Conservation (phyloP, 176 grass and related monocot species). For the Dactylis glomerata region DNA sequence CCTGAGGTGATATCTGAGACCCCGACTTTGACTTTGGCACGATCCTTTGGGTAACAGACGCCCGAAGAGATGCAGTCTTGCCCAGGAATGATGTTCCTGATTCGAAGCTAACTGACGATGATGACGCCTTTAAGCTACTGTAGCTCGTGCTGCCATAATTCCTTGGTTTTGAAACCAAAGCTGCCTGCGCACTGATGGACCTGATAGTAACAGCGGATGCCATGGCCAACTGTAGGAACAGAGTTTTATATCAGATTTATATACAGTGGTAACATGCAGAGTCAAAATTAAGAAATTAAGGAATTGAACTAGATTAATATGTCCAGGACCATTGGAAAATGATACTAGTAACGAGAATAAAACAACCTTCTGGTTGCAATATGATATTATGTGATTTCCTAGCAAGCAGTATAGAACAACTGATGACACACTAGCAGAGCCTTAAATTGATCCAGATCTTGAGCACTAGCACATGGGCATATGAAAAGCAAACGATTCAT, state of each 20-base stretch:
- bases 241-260: neutral
- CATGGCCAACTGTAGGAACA: constrained; percentile 34
- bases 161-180: constrained; percentile 34
- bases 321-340: neutral
- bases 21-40: constrained; percentile 46
- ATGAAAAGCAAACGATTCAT: neutral
- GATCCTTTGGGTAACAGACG: constrained; percentile 34
- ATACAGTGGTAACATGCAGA: neutral
- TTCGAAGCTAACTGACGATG: constrained; percentile 20
- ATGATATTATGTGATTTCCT: neutral
- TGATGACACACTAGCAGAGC: neutral
- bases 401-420: neutral
- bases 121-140: constrained; percentile 28
- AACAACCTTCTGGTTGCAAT: neutral
- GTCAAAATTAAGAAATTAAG: neutral
- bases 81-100: constrained; percentile 34
- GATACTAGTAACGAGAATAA: neutral
- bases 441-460: neutral
- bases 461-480: neutral
- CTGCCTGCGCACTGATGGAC: constrained; percentile 33
- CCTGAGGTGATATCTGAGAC: constrained; percentile 45
- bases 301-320: neutral
- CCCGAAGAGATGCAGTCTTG: constrained; percentile 24
- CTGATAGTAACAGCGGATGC: constrained; percentile 31
- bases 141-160: constrained; percentile 29